Evolutionary conservation across 305 asterid species (phyloP), one percentile per base, ranked within the genome.

Genomic region (Fraxinus ornus): DNA sequence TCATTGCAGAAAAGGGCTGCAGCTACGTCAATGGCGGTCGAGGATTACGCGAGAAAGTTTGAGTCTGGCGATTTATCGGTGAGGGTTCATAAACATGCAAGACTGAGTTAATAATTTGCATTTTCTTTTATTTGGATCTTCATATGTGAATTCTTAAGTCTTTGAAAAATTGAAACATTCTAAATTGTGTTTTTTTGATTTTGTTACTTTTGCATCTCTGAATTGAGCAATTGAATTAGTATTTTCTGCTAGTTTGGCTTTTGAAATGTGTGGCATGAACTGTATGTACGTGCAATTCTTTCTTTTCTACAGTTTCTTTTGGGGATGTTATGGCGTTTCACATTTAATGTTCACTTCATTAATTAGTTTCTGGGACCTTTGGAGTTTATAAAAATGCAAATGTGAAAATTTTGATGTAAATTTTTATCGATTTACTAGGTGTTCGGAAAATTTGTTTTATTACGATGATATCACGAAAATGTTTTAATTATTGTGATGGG

Each of bases 1-100:
- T 97, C 92, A 78, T 87, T 97, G 93, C 97, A 93, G 95, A 97
- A 92, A 87, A 92, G 89, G 84, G 97, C 96, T 19, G 97, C 95
- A 13, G 97, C 94, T 21, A 92, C 95, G 7, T 96, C 98, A n/a
- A 28, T 89, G 87, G 95, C 84, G 82, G 97, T 95, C 32, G 98
- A 97, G 95, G 95, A 92, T 89, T 89, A 85, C 49, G 98, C 89
- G 9, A 86, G 95, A 84, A 89, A 89, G 86, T 91, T 93, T 71
- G 98, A 94, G 91, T 92, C 97, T 84, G 99, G 98, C 76, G 93
- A 91, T 85, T 77, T 90, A 83, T 89, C 76, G 94, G 98, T 94
- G 90, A 84, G 90, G 36, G 37, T 75, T 78, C 73, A 75, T 3
- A 41, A 10, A 13, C 75, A 13, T 68, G 37, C 75, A 68, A 68